Conservation (phyloP, 2,329 filamentous ascomycete genomes). For the Didymella lethalis region DNA sequence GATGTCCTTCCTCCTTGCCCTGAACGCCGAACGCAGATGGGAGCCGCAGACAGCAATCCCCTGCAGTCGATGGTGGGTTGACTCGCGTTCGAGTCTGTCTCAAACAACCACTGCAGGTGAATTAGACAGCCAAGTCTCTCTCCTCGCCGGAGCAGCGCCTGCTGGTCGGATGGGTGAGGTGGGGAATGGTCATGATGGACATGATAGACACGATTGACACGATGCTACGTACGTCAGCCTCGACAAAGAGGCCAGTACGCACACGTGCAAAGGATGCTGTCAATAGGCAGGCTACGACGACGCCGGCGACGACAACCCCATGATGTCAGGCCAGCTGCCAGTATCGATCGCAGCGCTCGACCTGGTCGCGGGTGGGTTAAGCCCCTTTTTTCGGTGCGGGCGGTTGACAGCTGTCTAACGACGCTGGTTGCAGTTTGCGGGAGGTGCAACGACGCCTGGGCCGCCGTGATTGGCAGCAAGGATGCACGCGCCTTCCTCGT, state of each 20-base stretch:
- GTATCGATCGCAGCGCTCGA: slow-evolving; percentile 7
- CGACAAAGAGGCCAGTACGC: slow-evolving; percentile 11
- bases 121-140: background rate
- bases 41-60: slow-evolving; percentile 21
- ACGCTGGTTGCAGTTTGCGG: slow-evolving; percentile 35
- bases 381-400: slow-evolving; percentile 31
- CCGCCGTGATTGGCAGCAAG: slow-evolving; percentile 43
- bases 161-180: background rate
- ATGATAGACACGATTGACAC: slow-evolving; percentile 3
- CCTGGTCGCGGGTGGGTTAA: slow-evolving; percentile 23
- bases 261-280: slow-evolving; percentile 15
- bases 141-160: background rate
- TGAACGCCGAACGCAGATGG: slow-evolving; percentile 23
- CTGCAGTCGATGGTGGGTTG: slow-evolving; percentile 13
- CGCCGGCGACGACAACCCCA: slow-evolving; percentile 13
- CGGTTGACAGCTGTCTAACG: slow-evolving; percentile 39
- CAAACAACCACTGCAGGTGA: slow-evolving; percentile 32
- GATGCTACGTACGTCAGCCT: slow-evolving; percentile 21
- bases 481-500: slow-evolving; percentile 34
- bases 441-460: slow-evolving; percentile 36
- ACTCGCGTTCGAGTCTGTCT: slow-evolving; percentile 31
- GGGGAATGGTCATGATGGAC: background rate
- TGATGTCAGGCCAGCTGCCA: slow-evolving; percentile 18
- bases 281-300: slow-evolving; percentile 6
- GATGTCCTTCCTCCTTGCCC: slow-evolving; percentile 18